These are phyloP conservation scores for Arachis stenosperma DNA, from an alignment of 306 rosid genomes.

Conservation along the genomic window DNA sequence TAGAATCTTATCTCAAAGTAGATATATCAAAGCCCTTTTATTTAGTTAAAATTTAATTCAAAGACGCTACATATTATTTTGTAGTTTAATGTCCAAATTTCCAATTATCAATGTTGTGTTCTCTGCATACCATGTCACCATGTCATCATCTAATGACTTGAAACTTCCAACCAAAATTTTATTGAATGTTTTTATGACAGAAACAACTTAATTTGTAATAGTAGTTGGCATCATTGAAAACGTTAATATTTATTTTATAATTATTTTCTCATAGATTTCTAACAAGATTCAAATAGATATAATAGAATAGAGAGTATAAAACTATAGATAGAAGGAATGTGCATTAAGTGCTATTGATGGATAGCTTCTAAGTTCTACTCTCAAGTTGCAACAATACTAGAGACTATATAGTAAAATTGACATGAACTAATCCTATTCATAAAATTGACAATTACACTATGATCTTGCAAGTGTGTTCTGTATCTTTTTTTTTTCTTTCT, in stretches of 20 bases:
- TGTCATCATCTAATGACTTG: background rate
- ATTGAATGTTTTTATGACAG: background rate
- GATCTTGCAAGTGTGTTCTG: conserved; percentile 10
- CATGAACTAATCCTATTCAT: background rate
- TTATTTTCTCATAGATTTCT: background rate
- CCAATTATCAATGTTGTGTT: background rate
- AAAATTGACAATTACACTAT: conserved; percentile 1
- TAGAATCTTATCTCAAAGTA: conserved; percentile 15
- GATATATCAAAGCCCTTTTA: background rate
- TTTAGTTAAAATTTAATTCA: background rate
- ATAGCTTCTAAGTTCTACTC: no score
- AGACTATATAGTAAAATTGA: background rate
- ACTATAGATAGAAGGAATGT: background rate
- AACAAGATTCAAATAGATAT: background rate
- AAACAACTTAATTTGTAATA: no score
- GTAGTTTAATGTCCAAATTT: background rate
- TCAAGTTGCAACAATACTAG: no score
- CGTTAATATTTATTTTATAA: no score
- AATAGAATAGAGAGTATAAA: no score
- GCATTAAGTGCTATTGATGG: no score
- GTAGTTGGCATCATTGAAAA: no score
- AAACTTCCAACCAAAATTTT: background rate
- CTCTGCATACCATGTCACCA: background rate
- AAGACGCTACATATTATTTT: background rate
- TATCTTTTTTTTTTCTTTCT: background rate